Evolutionary conservation across 306 rosid genomes (phyloP).

Genomic region (Prunus mongolica): DNA sequence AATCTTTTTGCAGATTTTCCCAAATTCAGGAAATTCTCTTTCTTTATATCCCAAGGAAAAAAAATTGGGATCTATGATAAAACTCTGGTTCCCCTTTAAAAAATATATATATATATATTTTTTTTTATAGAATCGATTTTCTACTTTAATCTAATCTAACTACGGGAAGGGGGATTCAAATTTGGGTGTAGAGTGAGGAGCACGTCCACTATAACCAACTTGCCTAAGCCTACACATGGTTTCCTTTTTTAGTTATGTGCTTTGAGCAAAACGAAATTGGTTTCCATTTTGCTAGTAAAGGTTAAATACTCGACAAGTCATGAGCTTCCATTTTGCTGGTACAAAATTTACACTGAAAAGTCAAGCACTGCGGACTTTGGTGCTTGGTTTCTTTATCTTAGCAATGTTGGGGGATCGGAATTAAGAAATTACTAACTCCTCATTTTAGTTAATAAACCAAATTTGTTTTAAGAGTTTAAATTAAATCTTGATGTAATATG

Average conservation of each 20-base stretch:
- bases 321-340: neutral
- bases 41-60: neutral
- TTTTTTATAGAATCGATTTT: neutral
- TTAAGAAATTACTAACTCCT: no score
- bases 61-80: neutral
- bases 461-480: no score
- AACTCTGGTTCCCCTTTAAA: neutral
- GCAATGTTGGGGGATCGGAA: neutral
- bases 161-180: accelerated
- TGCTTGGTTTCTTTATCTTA: neutral
- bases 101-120: no score
- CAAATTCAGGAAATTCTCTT: neutral
- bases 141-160: no score
- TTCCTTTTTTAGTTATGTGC: neutral
- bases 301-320: neutral
- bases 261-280: neutral
- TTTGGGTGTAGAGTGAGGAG: accelerated
- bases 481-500: no score
- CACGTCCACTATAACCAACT: no score
- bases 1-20: neutral
- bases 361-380: neutral
- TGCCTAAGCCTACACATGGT: accelerated
- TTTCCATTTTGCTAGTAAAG: neutral
- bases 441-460: no score
- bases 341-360: neutral